A percentile compares a stretch with the other conserved stretches of the same genome.
These are phyloP conservation scores for Kluyveromyces siamensis DNA, from an alignment of 805 yeast genomes.

Conservation along the genomic window DNA sequence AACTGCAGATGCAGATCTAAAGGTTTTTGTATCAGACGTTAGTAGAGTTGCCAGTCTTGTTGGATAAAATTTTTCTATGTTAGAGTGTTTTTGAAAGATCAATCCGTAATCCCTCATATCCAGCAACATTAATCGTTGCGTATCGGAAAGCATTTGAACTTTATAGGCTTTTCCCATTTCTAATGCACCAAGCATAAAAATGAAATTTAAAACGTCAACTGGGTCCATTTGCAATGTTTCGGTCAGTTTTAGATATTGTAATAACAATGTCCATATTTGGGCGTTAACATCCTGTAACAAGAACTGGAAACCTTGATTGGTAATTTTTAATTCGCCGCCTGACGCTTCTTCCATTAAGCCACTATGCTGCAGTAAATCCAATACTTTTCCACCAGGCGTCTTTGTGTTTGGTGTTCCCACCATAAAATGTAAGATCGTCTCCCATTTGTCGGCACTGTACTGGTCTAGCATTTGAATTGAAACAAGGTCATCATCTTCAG, in stretches of 20 bases:
- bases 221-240: slow-evolving; percentile 86
- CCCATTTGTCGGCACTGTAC: slow-evolving; percentile 89
- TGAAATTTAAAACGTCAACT: slow-evolving; percentile 88
- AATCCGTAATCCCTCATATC: slow-evolving; percentile 89
- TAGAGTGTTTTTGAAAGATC: slow-evolving; percentile 58
- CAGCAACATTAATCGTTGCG: slow-evolving; percentile 78
- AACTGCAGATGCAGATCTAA: slow-evolving; percentile 66
- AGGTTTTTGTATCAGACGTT: slow-evolving; percentile 71
- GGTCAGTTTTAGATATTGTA: slow-evolving; percentile 81
- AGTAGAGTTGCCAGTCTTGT: slow-evolving; percentile 83
- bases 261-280: slow-evolving; percentile 85
- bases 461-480: slow-evolving; percentile 60
- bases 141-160: slow-evolving; percentile 56
- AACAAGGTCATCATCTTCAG: slow-evolving; percentile 44
- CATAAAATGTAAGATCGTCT: slow-evolving; percentile 90
- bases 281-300: slow-evolving; percentile 85
- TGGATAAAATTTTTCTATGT: slow-evolving; percentile 68
- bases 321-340: slow-evolving; percentile 49
- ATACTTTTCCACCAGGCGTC: slow-evolving; percentile 73
- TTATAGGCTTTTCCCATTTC: slow-evolving; percentile 87
- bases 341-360: slow-evolving; percentile 65
- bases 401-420: slow-evolving; percentile 77
- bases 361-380: slow-evolving; percentile 65
- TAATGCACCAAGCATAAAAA: slow-evolving; percentile 85
- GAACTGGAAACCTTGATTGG: slow-evolving; percentile 91